A percentile compares a stretch with the other conserved stretches of the same genome.
phyloP scores from a whole-genome alignment of 495 filamentous ascomycete species.

The Trichoderma gamsii region DNA sequence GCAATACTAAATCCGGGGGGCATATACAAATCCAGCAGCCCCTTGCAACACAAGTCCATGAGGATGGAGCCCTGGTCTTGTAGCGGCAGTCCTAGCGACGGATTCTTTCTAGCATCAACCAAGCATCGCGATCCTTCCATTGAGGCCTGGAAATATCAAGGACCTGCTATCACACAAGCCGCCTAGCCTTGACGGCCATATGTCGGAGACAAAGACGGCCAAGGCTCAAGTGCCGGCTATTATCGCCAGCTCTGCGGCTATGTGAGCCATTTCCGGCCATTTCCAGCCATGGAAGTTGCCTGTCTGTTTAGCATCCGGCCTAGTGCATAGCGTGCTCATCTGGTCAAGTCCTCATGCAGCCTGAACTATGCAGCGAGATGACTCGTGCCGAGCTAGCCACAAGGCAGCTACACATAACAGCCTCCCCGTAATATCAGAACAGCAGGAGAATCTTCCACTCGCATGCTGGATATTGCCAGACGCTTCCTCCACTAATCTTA shows the following conservation, averaged over 20 bases:
- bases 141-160: not conserved
- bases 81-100: not conserved
- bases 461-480: not conserved
- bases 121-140: not conserved
- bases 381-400: not conserved
- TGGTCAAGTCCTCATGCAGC: not conserved
- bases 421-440: not conserved
- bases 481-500: not conserved
- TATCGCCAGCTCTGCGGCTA: not conserved
- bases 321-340: slow-evolving; percentile 3
- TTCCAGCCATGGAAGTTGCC: not conserved
- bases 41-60: no score
- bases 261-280: not conserved
- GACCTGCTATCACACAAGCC: not conserved
- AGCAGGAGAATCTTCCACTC: not conserved
- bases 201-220: not conserved
- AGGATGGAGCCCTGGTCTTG: no score
- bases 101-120: not conserved
- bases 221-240: slow-evolving; percentile 5
- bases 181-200: slow-evolving; percentile 12
- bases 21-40: no score
- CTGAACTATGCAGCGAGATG: not conserved
- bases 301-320: not conserved
- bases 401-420: not conserved
- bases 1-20: not conserved